Evolutionary conservation across 495 filamentous ascomycete genomes (phyloP), one percentile per base, ranked within the genome.

Genomic region (Aspergillus egyptiacus): DNA sequence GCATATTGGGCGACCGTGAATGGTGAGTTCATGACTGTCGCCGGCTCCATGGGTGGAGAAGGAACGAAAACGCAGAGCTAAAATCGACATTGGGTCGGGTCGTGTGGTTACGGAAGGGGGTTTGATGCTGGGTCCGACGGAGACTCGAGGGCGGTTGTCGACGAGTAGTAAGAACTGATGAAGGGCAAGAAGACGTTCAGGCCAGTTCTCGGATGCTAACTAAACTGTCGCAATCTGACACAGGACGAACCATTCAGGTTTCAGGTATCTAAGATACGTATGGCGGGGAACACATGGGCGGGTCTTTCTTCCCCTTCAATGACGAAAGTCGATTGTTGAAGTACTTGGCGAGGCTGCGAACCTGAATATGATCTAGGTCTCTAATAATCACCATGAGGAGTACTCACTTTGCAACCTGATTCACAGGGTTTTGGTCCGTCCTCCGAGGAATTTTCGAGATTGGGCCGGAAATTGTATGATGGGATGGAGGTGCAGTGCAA

Each of bases 71-170:
- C 14, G 5, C 4, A 11, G 30, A 46, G 28, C 18, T 11, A 5
- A 28, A 44, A 30, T 28, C 46, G 36, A 35, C 5, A 19, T 20
- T 15, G 45, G 45, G 45, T 25, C 19, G 32, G 14, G 15, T 11
- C 9, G n/a, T 31, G 28, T 8, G 24, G 24, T 5, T 8, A 5
- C 24, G 24, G 28, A 10, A 35, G 19, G 24, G 32, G 22, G 14
- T 24, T 50, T 31, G 19, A 25, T 3, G 9, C 32, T 50, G 48
- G 47, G 17, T 50, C 38, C 6, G 9, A 31, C 48, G 48, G 48
- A 43, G 48, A 43, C 30, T 20, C 36, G 48, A 15, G 20, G 22
- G 18, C 24, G 25, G n/a, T 31, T 28, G 25, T 32, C 22, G 34
- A 11, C 48, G 48, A 50, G 38, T n/a, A n/a, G n/a, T 50, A 17